Base-by-base conservation (phyloP, 73 alveolate genomes). In the Vitrella brassicaformis region DNA sequence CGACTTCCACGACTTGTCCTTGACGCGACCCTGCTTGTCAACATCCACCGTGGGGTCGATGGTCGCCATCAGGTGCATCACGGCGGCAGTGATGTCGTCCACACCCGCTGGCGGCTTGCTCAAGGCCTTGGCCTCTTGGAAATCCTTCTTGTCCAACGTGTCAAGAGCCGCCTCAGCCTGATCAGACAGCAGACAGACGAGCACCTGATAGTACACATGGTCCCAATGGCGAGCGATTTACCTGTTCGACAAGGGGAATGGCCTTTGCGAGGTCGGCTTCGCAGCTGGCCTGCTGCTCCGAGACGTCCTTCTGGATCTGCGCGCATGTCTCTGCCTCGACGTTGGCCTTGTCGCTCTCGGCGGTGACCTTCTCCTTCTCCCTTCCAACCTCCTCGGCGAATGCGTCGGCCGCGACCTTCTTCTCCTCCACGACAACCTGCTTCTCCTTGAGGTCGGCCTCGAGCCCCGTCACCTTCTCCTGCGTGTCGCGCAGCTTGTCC, bases 391-490 rank as follows among this genome's bases (percentile, higher is more conserved):
- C 93, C 81, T 90, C 97, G 81, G 98, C 98, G 46, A 95, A 90
- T 19, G 91, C 97, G 84, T 97, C 99, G 4, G 99, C 99, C 66
- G 93, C 96, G 26, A 89, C 96, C 82, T 95, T 96, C 79, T 94
- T 97, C 84, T 91, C 97, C 68, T 96, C 98, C 86, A 96, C 98
- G 82, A 93, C 99, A 47, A 95, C 98, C 46, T 95, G 87, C 87
- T 88, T 93, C 64, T 88, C 98, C 86, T 97, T 96, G 72, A 97
- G 90, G 79, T 97, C 98, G 71, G 88, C 96, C 89, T 97, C 99
- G 45, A 97, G 90, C 66, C 87, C 86, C 25, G 99, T 94, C 71
- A 97, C 98, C 75, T 77, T 66, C 47, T 77, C 84, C 31, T 73
- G 69, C 66, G 84, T 77, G 68, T 67, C 77, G 19, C 66, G 39